Evolutionary conservation across 176 grass and related monocot species (phyloP).

Genomic region (Zoysia japonica): DNA sequence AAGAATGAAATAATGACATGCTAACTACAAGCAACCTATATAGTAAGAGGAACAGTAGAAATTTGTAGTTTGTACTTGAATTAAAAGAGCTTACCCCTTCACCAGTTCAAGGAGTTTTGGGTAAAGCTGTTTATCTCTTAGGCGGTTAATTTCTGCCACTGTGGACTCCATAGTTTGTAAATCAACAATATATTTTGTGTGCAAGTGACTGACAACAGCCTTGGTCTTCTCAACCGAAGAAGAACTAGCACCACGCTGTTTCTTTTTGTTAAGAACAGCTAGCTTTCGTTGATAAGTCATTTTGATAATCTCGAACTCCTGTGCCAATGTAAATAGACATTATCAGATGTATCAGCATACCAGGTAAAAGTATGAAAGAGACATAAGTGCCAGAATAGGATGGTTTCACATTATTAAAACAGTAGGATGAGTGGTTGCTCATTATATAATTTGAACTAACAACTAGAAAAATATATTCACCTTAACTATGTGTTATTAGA

Average conservation of each 20-base stretch:
- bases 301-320: conserved; percentile 89
- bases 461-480: too few relatives aligned
- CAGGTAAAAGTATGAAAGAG: background rate
- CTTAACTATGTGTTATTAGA: background rate
- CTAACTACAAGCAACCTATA: background rate
- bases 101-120: conserved; percentile 83
- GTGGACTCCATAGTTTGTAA: conserved; percentile 84
- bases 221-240: conserved; percentile 71
- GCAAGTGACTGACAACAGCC: conserved; percentile 72
- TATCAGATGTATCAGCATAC: conserved; percentile 3
- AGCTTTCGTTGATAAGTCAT: conserved; percentile 76
- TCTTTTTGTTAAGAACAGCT: conserved; percentile 70
- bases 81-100: conserved; percentile 55
- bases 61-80: conserved; percentile 18
- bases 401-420: background rate
- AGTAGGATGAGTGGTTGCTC: background rate
- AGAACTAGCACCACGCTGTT: conserved; percentile 59
- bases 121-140: conserved; percentile 82
- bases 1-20: conserved; percentile 17
- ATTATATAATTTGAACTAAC: too few relatives aligned
- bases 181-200: conserved; percentile 80
- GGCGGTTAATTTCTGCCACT: conserved; percentile 74
- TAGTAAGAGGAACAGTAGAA: background rate
- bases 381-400: background rate
- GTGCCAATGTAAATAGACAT: conserved; percentile 7